Evolutionary conservation across 108 stramenopile species (phyloP).

Genomic region (Aurantiochytrium sp.): DNA sequence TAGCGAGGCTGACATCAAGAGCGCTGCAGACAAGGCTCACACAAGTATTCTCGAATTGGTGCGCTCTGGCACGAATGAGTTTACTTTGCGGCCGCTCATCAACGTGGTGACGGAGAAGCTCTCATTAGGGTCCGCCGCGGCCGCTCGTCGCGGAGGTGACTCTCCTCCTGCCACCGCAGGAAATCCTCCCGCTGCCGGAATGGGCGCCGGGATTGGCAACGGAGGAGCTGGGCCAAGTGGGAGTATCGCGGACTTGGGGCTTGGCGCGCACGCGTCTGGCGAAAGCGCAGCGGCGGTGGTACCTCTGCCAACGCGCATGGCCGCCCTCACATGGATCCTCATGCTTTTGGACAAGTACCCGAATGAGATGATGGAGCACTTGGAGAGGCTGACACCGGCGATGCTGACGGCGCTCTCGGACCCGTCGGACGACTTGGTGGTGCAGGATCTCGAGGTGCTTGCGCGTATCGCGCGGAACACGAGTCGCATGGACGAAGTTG

Average conservation of each 20-base stretch:
- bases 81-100: slow-evolving; percentile 73
- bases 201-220: not conserved
- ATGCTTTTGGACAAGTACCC: slow-evolving; percentile 90
- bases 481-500: slow-evolving; percentile 73
- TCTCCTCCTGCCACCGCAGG: too few relatives aligned
- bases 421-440: slow-evolving; percentile 74
- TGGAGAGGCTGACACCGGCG: slow-evolving; percentile 73
- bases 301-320: slow-evolving; percentile 88
- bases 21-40: slow-evolving; percentile 80
- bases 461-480: slow-evolving; percentile 75
- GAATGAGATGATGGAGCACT: slow-evolving; percentile 76
- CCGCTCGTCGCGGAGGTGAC: not conserved
- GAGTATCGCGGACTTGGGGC: not conserved
- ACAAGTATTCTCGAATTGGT: slow-evolving; percentile 72
- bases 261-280: too few relatives aligned
- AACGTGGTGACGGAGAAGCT: slow-evolving; percentile 76
- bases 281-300: slow-evolving; percentile 31
- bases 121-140: not conserved
- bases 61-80: slow-evolving; percentile 56
- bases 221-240: not conserved
- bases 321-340: slow-evolving; percentile 83
- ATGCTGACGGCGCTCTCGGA: slow-evolving; percentile 85
- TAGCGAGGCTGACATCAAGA: slow-evolving; percentile 73
- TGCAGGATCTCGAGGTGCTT: slow-evolving; percentile 82
- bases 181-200: not conserved